Evolutionary conservation across 768 basidiomycete genomes (phyloP).

Genomic region (Coprinellus micaceus): DNA sequence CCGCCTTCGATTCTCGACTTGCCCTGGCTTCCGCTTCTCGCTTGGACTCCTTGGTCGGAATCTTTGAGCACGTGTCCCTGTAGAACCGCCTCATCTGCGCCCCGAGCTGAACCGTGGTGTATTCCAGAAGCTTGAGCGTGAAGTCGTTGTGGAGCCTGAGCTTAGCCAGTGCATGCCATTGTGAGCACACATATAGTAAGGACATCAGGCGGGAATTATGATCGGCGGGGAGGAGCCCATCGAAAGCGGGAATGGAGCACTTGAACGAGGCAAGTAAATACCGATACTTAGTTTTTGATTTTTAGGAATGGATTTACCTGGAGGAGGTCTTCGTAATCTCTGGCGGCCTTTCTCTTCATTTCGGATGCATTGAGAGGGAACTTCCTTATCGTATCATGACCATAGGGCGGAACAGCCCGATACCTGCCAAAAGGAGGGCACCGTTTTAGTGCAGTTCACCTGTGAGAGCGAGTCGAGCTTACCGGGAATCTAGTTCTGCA

Average conservation of each 20-base stretch:
- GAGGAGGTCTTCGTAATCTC: constrained; percentile 32
- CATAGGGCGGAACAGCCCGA: constrained; percentile 14
- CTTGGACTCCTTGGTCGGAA: not conserved
- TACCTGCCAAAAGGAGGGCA: constrained; percentile 5
- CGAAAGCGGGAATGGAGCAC: constrained; percentile 11
- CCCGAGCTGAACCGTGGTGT: not conserved
- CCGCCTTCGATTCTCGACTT: not conserved
- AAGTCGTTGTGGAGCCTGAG: constrained; percentile 8
- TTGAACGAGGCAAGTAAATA: not conserved
- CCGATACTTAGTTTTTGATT: too few relatives aligned
- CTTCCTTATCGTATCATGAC: constrained; percentile 19
- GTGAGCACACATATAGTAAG: not conserved
- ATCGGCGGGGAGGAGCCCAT: not conserved
- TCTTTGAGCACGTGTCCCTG: not conserved
- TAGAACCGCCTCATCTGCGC: not conserved
- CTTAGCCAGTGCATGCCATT: constrained; percentile 11
- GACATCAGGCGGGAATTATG: not conserved
- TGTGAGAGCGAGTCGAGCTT: too few relatives aligned
- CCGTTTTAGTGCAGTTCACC: too few relatives aligned
- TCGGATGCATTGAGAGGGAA: constrained; percentile 25
- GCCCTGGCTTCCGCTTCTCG: constrained; percentile 1
- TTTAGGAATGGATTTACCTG: constrained; percentile 26
- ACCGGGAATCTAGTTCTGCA: constrained; percentile 23
- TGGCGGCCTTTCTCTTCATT: constrained; percentile 24
- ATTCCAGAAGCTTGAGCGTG: constrained; percentile 4